Evolutionary conservation across 2,329 filamentous ascomycete genomes (phyloP).

Genomic region (Scedosporium aurantiacum): DNA sequence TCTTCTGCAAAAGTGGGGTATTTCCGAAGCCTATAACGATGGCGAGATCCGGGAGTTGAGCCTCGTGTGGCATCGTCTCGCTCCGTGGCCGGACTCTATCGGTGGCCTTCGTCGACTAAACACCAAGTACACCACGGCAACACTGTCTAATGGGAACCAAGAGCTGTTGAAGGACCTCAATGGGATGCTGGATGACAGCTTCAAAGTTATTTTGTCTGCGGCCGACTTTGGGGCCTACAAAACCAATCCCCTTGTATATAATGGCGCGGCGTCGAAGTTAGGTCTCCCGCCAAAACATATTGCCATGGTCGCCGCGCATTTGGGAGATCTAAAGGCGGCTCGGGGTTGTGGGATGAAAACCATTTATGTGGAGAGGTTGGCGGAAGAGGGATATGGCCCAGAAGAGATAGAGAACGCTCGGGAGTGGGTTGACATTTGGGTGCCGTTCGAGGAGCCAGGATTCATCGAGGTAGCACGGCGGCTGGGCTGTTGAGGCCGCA

Average conservation of each 20-base stretch:
- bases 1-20: constrained; percentile 43
- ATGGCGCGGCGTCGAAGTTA: constrained; percentile 51
- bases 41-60: constrained; percentile 54
- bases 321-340: constrained; percentile 58
- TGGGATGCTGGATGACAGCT: constrained; percentile 46
- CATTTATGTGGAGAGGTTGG: constrained; percentile 59
- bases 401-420: constrained; percentile 42
- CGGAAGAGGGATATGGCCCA: constrained; percentile 51
- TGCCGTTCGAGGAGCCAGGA: constrained; percentile 2
- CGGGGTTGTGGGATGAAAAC: constrained; percentile 54
- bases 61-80: constrained; percentile 60
- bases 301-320: constrained; percentile 68
- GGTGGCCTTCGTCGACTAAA: constrained; percentile 45
- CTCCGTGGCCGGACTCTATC: constrained; percentile 56
- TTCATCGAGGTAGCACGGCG: constrained; percentile 2
- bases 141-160: constrained; percentile 65
- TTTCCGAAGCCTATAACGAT: constrained; percentile 49
- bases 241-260: constrained; percentile 56
- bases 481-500: constrained; percentile 1
- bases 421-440: constrained; percentile 16
- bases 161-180: constrained; percentile 56
- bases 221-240: constrained; percentile 69
- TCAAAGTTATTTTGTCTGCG: constrained; percentile 51
- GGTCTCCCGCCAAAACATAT: constrained; percentile 48
- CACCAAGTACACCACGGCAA: constrained; percentile 45